Base-by-base conservation (phyloP, 2,329 filamentous ascomycete genomes). In the Aureobasidium musti region DNA sequence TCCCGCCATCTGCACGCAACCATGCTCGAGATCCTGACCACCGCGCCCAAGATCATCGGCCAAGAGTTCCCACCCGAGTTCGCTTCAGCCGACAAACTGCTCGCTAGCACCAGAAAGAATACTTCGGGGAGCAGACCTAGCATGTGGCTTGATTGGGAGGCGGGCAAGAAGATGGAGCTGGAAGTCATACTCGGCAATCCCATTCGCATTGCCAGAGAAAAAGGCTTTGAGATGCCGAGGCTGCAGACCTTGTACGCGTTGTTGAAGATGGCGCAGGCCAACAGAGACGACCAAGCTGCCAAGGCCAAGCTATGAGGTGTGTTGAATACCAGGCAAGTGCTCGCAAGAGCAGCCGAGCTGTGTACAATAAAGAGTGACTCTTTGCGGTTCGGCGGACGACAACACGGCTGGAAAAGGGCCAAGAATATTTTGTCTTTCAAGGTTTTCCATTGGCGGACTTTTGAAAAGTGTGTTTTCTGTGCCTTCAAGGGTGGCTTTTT, bases 161-260 rank as follows among this genome's bases (percentile, higher is more conserved):
- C 81, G 1, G 86, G 86, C 0, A 82, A 86, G 72, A 83, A 83
- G 47, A 82, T 91, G 82, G 89, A 91, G 79, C 74, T 91, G 60
- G 89, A 91, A 77, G 89, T 90, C 41, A 90, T 91, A 47, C 74
- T 91, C 28, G 89, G 89, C 1, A 91, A 91, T 73, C 87, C 89
- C 0, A 84, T 91, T 35, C 79, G 86, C 69, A 86, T 89, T 54
- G 89, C 88, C 11, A 79, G 86, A 70, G 82, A 81, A 63, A 82
- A 82, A 60, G 88, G 88, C 0, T 83, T 87, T 5, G 84, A 88
- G 72, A 84, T 90, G 84, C 87, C 87, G 13, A 79, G 87, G 74
- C 72, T 91, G 78, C 87, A 90, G 79, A 89, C 78, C 26, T 71
- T 90, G 70, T 90, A 91, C 79, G 88, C 87, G 30, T 74, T 90